Conservation (phyloP, 768 basidiomycete genomes). For the Boletus coccyginus region DNA sequence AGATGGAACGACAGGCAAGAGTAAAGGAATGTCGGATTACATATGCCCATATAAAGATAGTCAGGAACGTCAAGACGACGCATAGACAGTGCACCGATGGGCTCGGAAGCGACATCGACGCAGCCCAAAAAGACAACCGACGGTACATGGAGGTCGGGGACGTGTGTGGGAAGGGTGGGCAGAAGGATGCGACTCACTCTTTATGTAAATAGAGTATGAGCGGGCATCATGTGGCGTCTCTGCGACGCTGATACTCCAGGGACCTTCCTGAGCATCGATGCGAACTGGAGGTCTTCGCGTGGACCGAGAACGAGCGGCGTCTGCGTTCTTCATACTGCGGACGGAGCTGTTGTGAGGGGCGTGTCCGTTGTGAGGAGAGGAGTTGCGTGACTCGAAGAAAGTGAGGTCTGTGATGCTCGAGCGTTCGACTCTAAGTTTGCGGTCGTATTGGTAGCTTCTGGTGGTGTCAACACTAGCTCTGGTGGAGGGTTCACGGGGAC, state of each 20-base stretch:
- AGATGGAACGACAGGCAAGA: slow-evolving; percentile 14
- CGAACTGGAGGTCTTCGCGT: slow-evolving; percentile 52
- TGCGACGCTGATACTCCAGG: slow-evolving; percentile 86
- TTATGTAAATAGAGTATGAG: slow-evolving; percentile 80
- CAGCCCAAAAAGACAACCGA: slow-evolving; percentile 19
- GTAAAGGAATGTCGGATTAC: slow-evolving; percentile 14
- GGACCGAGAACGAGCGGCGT: slow-evolving; percentile 40
- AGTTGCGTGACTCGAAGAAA: slow-evolving; percentile 39
- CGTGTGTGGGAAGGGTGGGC: slow-evolving; percentile 23
- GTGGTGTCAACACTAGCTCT: slow-evolving; percentile 47
- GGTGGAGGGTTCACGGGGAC: slow-evolving; percentile 29
- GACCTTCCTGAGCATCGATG: slow-evolving; percentile 74
- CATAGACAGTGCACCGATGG: slow-evolving; percentile 23
- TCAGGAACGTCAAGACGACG: slow-evolving; percentile 16
- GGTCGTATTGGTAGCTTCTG: slow-evolving; percentile 34
- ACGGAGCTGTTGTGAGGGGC: slow-evolving; percentile 30
- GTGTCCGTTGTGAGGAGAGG: slow-evolving; percentile 32
- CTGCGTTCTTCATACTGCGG: slow-evolving; percentile 43
- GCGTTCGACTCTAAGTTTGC: slow-evolving; percentile 36
- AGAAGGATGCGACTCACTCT: slow-evolving; percentile 58
- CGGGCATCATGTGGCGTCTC: slow-evolving; percentile 74
- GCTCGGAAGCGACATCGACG: slow-evolving; percentile 24
- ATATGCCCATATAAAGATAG: slow-evolving; percentile 8
- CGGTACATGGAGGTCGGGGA: slow-evolving; percentile 15
- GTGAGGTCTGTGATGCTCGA: slow-evolving; percentile 40